These are phyloP conservation scores for Clarireedia monteithiana DNA, from an alignment of 2,329 filamentous ascomycete species.

Conservation along the genomic window DNA sequence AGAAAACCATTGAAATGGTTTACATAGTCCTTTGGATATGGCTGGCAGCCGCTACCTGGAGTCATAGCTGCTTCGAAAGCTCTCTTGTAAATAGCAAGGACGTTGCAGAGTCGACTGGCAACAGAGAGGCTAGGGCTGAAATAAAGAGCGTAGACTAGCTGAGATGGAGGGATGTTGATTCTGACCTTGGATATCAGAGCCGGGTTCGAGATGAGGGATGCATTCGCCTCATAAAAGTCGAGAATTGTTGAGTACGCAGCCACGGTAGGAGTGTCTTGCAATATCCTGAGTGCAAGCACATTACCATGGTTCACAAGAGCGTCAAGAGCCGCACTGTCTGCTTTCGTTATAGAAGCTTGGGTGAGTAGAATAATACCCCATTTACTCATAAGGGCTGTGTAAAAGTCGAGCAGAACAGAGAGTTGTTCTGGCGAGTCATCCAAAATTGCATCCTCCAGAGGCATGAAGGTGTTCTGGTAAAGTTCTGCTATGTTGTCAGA, in stretches of 20 bases:
- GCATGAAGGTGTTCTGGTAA: conserved; percentile 39
- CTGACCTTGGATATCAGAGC: conserved; percentile 47
- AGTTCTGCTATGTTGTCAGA: conserved; percentile 36
- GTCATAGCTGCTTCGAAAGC: conserved; percentile 60
- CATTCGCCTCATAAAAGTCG: conserved; percentile 61
- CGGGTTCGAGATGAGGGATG: conserved; percentile 46
- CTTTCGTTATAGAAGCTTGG: conserved; percentile 20
- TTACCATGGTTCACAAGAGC: conserved; percentile 43
- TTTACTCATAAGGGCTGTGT: conserved; percentile 56
- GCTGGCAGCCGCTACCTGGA: conserved; percentile 29
- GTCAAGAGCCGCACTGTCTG: conserved; percentile 28
- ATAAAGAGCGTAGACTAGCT: conserved; percentile 62
- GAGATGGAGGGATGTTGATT: conserved; percentile 59
- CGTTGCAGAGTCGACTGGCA: conserved; percentile 59
- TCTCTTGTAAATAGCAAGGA: conserved; percentile 66
- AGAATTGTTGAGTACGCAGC: conserved; percentile 49
- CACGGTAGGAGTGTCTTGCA: conserved; percentile 43
- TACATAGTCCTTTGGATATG: conserved; percentile 53
- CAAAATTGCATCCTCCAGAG: conserved; percentile 44
- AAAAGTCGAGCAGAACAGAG: conserved; percentile 55
- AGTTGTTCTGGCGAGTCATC: conserved; percentile 46
- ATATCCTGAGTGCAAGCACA: conserved; percentile 49
- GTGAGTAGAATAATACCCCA: conserved; percentile 44
- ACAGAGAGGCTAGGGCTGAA: conserved; percentile 57
- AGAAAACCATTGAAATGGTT: conserved; percentile 74